phyloP scores from a whole-genome alignment of 495 filamentous ascomycete species.

The Xylaria telfairii region DNA sequence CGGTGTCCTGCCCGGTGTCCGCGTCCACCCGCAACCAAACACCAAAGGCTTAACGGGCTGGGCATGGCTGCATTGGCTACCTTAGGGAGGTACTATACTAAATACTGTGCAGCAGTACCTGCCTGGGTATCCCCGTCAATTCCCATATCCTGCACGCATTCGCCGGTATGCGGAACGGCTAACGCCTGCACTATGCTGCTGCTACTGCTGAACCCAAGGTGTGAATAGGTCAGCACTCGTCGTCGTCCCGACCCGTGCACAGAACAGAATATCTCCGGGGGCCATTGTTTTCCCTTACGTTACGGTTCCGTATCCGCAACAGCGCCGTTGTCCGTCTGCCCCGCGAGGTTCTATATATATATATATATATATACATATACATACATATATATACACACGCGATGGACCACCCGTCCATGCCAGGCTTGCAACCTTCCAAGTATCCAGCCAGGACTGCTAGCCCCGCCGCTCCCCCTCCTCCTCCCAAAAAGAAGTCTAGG shows the following conservation, averaged over 20 bases:
- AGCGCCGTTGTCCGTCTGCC: background rate
- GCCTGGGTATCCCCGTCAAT: background rate
- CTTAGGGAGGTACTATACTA: no score
- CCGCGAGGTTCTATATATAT: background rate
- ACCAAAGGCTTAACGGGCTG: background rate
- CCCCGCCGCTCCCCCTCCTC: conserved; percentile 24
- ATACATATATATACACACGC: background rate
- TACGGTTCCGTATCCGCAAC: conserved; percentile 5
- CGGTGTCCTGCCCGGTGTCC: no score
- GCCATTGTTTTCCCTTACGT: conserved; percentile 10
- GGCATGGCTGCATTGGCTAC: background rate
- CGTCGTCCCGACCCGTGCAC: background rate
- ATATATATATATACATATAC: no score
- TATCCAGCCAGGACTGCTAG: conserved; percentile 6
- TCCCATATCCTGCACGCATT: background rate
- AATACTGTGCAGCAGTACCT: no score
- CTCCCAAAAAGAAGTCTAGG: conserved; percentile 58
- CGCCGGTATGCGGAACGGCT: background rate
- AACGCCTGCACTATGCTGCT: background rate
- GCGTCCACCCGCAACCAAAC: background rate
- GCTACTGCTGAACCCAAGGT: background rate
- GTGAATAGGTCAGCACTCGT: background rate
- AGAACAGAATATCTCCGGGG: conserved; percentile 14
- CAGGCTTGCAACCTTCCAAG: conserved; percentile 20
- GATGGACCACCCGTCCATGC: conserved; percentile 22